Evolutionary conservation across 1,284 basidiomycete genomes (phyloP).

Genomic region (Golubevia pallescens): DNA sequence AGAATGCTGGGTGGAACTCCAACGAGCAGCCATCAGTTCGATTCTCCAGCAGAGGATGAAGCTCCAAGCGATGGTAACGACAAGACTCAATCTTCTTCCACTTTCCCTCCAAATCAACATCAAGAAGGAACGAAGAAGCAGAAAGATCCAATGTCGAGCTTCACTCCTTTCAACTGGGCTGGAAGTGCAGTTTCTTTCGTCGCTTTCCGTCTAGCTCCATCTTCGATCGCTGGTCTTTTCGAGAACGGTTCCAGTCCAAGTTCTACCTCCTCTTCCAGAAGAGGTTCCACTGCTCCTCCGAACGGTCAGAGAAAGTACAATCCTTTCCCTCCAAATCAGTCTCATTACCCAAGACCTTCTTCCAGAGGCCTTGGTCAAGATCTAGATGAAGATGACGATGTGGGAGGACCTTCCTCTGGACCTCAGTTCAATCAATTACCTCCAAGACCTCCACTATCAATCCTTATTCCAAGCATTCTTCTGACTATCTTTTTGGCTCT

Average conservation of each 20-base stretch:
- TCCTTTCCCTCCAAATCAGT: not conserved
- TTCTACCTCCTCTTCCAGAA: not conserved
- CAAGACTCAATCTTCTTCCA: not conserved
- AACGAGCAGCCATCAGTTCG: too few relatives aligned
- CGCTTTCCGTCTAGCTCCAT: not conserved
- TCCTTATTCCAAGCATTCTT: constrained; percentile 39
- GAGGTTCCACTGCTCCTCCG: not conserved
- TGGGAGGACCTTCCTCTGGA: not conserved
- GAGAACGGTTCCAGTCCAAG: not conserved
- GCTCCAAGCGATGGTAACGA: not conserved
- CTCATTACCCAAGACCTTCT: not conserved
- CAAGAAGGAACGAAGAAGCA: not conserved
- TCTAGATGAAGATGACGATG: not conserved
- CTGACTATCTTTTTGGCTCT: constrained; percentile 44
- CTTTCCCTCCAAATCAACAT: not conserved
- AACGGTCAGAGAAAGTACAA: not conserved
- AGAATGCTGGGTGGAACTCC: constrained; percentile 19
- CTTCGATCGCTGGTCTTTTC: not conserved
- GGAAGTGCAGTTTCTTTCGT: not conserved
- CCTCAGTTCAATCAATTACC: constrained; percentile 15
- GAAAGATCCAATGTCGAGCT: not conserved
- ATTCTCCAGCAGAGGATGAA: not conserved
- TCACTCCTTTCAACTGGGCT: not conserved
- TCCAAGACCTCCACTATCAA: constrained; percentile 42
- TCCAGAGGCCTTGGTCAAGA: not conserved